These are phyloP conservation scores for Linnemannia hyalina DNA, from an alignment of 192 early-diverging fungal genomes.

Conservation along the genomic window DNA sequence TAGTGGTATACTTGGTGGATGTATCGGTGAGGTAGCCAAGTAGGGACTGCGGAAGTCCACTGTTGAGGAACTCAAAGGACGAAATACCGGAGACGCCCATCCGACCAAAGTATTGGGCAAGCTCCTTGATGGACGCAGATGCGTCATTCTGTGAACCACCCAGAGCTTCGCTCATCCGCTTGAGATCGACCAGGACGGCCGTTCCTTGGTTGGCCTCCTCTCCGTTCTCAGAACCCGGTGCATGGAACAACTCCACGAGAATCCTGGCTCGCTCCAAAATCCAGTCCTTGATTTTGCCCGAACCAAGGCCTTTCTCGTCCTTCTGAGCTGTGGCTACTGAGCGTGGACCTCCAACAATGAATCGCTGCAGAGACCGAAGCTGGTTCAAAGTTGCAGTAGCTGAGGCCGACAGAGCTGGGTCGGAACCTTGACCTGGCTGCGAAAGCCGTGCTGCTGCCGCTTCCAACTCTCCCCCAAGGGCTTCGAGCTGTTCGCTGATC, in stretches of 20 bases:
- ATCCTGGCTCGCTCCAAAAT: conserved; percentile 51
- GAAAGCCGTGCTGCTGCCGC: neutral
- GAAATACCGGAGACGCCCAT: conserved; percentile 68
- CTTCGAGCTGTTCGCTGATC: conserved; percentile 26
- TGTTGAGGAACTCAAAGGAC: conserved; percentile 84
- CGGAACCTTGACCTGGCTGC: neutral
- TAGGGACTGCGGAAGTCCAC: conserved; percentile 77
- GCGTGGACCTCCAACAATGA: conserved; percentile 18
- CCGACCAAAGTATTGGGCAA: conserved; percentile 36
- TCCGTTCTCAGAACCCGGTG: neutral
- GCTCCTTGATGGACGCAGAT: conserved; percentile 21
- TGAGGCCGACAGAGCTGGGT: neutral
- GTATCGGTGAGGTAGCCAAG: conserved; percentile 60
- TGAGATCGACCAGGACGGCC: conserved; percentile 28
- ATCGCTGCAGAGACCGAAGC: conserved; percentile 25
- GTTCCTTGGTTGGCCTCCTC: conserved; percentile 10
- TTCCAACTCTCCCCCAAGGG: conserved; percentile 33
- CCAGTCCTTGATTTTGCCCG: conserved; percentile 57
- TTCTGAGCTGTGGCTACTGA: conserved; percentile 25
- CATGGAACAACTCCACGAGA: conserved; percentile 25
- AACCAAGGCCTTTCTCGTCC: conserved; percentile 58
- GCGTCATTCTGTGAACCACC: conserved; percentile 3
- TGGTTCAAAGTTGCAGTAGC: conserved; percentile 11
- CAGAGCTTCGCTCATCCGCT: conserved; percentile 17
- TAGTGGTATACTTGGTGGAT: neutral